phyloP scores from a whole-genome alignment of 345 rosid genomes.

The Jatropha curcas region DNA sequence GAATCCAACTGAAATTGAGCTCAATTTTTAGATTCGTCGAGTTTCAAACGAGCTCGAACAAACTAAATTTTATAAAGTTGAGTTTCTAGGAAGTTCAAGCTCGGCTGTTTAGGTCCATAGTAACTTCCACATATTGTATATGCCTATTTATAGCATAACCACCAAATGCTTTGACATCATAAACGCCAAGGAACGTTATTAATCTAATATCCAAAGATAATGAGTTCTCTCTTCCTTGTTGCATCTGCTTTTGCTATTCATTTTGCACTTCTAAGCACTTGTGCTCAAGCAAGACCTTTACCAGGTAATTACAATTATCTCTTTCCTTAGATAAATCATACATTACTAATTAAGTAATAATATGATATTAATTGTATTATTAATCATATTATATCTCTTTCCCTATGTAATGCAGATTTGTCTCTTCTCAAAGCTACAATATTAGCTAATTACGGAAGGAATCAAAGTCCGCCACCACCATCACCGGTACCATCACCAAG shows the following conservation, averaged over 20 bases:
- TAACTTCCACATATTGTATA: no score
- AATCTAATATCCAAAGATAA: no score
- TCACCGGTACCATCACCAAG: background rate
- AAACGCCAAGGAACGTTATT: background rate
- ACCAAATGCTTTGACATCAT: background rate
- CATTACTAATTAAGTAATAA: no score
- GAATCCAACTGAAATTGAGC: no score
- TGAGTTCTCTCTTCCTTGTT: background rate
- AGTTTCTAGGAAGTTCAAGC: no score
- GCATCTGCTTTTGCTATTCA: background rate
- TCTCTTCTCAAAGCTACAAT: background rate
- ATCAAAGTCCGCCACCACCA: background rate
- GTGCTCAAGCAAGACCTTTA: slow-evolving; percentile 7
- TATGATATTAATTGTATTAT: no score
- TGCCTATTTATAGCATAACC: background rate
- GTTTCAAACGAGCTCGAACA: no score
- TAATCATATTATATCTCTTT: no score
- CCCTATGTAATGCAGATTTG: background rate
- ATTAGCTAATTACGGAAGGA: background rate
- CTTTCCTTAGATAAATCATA: background rate
- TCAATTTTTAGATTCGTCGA: no score
- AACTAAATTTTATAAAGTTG: no score
- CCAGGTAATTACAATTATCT: background rate
- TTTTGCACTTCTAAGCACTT: background rate
- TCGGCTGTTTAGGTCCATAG: no score